Evolutionary conservation across 2,329 filamentous ascomycete genomes (phyloP), one percentile per base, ranked within the genome.

Genomic region (Coleophoma cylindrospora): DNA sequence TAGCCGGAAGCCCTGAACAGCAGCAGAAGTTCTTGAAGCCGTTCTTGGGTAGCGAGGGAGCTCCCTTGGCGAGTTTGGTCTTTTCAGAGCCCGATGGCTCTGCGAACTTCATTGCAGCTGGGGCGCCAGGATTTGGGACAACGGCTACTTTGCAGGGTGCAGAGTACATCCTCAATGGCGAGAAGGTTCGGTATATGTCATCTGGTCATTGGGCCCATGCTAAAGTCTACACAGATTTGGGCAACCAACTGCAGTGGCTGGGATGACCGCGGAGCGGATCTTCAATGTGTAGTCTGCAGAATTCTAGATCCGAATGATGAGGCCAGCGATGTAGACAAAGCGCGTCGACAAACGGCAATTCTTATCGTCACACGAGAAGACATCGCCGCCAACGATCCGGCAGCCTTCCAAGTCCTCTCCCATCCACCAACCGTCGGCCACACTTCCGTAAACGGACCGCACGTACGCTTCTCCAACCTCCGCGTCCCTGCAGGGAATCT

Each of bases 221-320:
- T 27, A 44, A 22, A 21, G 14, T 33, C 3, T 15, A 34, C 2
- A 37, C 48, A 74, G 72, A 64, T 78, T 37, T 81, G 77, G 77
- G 74, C 77, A 11, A 78, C 76, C 1, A 81, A 79, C 57, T 70
- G 67, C 47, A 71, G 68, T 1, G 77, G 77, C 13, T 81, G 75
- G 76, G 77, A 80, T 51, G 68, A 69, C 38, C 65, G 66, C 47
- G 77, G 77, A 10, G 74, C 75, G 1, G 74, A 79, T 40, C 63
- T 81, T 2, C 68, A 72, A 48, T 80, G 75, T 53, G 68, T 80
- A 7, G 72, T 78, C 4, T 79, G 75, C 58, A 73, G 76, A 19
- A 57, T 27, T 27, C 6, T 27, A 27, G 27, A 27, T 8, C 27
- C 27, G 27, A 6, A 27, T 27, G 27, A 27, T 10, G 2, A 27